Conservation (phyloP, 2,329 filamentous ascomycete genomes). For the Talaromyces sp. region DNA sequence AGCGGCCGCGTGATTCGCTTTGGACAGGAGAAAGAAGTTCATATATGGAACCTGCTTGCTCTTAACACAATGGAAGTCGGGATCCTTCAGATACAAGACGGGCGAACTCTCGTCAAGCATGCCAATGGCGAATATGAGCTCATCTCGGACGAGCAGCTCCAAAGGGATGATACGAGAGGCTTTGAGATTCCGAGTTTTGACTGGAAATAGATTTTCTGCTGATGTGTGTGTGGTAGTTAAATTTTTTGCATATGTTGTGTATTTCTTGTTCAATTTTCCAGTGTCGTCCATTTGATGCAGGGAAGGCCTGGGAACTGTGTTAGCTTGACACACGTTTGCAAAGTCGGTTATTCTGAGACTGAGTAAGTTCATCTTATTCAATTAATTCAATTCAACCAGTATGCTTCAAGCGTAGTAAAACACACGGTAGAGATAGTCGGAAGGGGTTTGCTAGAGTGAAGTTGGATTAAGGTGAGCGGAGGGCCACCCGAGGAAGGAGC, state of each 20-base stretch:
- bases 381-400: not conserved
- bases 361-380: not conserved
- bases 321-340: not conserved
- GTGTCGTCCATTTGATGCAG: not conserved
- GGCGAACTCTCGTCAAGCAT: slow-evolving; percentile 18
- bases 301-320: not conserved
- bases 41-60: slow-evolving; percentile 50
- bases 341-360: not conserved
- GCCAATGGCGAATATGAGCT: slow-evolving; percentile 15
- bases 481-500: not conserved
- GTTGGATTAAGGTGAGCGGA: not conserved
- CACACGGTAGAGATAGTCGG: not conserved
- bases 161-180: slow-evolving; percentile 18
- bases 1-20: slow-evolving; percentile 57
- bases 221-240: not conserved
- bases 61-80: slow-evolving; percentile 42
- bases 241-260: not conserved
- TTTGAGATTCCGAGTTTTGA: slow-evolving; percentile 19
- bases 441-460: not conserved
- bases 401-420: not conserved
- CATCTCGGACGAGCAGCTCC: slow-evolving; percentile 16
- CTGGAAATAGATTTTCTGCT: slow-evolving; percentile 11
- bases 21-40: slow-evolving; percentile 53
- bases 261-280: not conserved
- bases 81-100: slow-evolving; percentile 33